Evolutionary conservation across 768 basidiomycete species (phyloP), one percentile per base, ranked within the genome.

Genomic region (Termitomyces eurrhizus): DNA sequence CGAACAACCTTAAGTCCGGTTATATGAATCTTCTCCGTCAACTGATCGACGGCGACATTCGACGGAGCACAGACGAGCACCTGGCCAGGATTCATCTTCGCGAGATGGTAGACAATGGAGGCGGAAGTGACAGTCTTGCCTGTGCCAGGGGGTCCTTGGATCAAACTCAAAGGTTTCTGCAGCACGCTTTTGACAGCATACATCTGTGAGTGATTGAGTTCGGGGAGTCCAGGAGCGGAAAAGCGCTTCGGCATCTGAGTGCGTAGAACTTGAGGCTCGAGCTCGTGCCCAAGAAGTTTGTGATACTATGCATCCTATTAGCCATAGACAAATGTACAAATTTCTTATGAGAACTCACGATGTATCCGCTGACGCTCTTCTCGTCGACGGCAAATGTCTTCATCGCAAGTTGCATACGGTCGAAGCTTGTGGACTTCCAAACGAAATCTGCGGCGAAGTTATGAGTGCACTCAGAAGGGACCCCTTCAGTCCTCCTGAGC

Each of bases 331-430:
- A 55, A 32, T 29, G 14, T 44, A 7, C 29, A 45, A 24, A 45
- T 46, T 57, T 56, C 6, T 12, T 55, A 59, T 37, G 63, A 37
- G 21, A 39, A 77, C 92, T 73, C 72, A 94, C 93, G 62, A 99
- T 99, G 65, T 98, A 99, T 12, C 96, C 97, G 70, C 93, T 95
- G 66, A 99, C 97, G 71, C 95, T 97, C 81, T 98, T 97, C 75
- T 99, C 97, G 67, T 99, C 97, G 18, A 99, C 91, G 8, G 97
- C 97, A 70, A 99, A 99, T 1, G 95, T 98, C 83, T 98, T 98
- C 96, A 99, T 98, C 0, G 97, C 96, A 37, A 94, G 82, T 71
- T 99, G 97, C 97, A 99, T 99, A 52, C 97, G 83, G 73, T 99
- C 97, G 68, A 99, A 99, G 73, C 96, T 98, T 1, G 97, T 99